phyloP scores from a whole-genome alignment of 345 rosid genomes.

The Moricandia arvensis region DNA sequence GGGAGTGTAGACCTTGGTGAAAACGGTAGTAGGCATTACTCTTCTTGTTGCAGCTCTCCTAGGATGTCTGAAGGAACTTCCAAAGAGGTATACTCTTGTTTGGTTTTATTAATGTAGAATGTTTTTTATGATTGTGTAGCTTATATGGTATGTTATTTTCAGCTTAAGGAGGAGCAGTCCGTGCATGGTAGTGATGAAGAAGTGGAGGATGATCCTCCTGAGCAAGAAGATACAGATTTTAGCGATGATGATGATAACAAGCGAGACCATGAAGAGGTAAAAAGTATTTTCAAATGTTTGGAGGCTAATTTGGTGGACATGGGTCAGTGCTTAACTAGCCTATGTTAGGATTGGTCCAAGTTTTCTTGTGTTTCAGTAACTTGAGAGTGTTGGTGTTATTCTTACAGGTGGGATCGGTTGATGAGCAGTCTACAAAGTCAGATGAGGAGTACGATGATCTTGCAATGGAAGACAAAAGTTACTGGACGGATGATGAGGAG shows the following conservation, averaged over 20 bases:
- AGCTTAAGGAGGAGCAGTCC: constrained; percentile 90
- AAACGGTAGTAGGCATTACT: constrained; percentile 69
- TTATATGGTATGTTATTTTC: constrained; percentile 4
- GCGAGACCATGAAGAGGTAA: constrained; percentile 72
- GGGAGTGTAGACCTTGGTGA: constrained; percentile 90
- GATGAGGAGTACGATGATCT: constrained; percentile 98
- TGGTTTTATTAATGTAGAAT: neutral
- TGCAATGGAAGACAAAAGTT: constrained; percentile 86
- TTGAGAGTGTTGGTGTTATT: neutral
- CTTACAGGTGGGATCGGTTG: constrained; percentile 89
- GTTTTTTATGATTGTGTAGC: neutral
- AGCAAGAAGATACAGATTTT: constrained; percentile 70
- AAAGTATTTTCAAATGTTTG: neutral
- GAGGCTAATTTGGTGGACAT: too few relatives aligned
- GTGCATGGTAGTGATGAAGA: constrained; percentile 98
- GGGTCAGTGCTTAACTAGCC: too few relatives aligned
- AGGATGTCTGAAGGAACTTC: constrained; percentile 78
- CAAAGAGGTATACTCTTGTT: constrained; percentile 66
- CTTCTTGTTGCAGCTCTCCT: constrained; percentile 98
- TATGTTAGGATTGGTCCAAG: neutral
- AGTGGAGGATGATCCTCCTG: constrained; percentile 68
- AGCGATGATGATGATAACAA: constrained; percentile 53
- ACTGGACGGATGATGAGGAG: constrained; percentile 59
- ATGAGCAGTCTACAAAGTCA: constrained; percentile 88
- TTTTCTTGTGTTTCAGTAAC: neutral